Base-by-base conservation (phyloP, 176 grass and related monocot species). In the Avena atlantica region DNA sequence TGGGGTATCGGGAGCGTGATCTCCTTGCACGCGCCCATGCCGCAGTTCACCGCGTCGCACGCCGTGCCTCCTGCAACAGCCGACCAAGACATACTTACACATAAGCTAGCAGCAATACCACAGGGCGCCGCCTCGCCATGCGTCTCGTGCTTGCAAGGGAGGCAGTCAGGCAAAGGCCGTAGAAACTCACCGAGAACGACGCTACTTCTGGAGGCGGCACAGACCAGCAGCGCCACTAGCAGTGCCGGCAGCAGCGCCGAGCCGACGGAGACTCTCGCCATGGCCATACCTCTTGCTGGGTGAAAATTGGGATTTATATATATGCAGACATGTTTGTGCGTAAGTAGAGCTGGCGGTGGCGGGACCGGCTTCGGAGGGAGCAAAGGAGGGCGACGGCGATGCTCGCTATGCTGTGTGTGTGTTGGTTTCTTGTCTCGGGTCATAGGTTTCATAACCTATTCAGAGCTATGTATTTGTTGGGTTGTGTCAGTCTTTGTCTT, bases 1-100 rank as follows among this genome's bases (percentile, higher is more conserved):
- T 10, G 12, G 0, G 3, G 17, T 16, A 6, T n/a, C 9, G 69
- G 19, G 5, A 23, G 45, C 1, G 45, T 8, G 45, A 9, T 47
- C 45, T 78, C 89, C 9, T 10, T 14, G 84, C 89, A 90, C 1
- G 3, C 3, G 56, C 84, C 89, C 73, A 19, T 74, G 73, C 56
- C 73, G 73, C 89, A 90, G 15, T 6, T 19, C 14, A 36, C 84
- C 20, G 15, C 25, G n/a, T 83, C 64, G 82, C 87, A 89, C 10
- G 48, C 47, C 47, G 76, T 3, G 17, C 23, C 73, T 27, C 73
- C 73, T 76, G 73, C 42, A 3, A 59, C 24, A 12, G 5, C 74
- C 19, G 25, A 31, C 49, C 74, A 36, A 8, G 9, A 4, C 50
- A 15, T 12, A 21, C 19, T 5, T 55, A 34, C 31, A 3, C 8